A percentile compares a stretch with the other conserved stretches of the same genome.
Evolutionary conservation across 2,329 filamentous ascomycete species (phyloP).

Genomic region (Metarhizium rileyi): DNA sequence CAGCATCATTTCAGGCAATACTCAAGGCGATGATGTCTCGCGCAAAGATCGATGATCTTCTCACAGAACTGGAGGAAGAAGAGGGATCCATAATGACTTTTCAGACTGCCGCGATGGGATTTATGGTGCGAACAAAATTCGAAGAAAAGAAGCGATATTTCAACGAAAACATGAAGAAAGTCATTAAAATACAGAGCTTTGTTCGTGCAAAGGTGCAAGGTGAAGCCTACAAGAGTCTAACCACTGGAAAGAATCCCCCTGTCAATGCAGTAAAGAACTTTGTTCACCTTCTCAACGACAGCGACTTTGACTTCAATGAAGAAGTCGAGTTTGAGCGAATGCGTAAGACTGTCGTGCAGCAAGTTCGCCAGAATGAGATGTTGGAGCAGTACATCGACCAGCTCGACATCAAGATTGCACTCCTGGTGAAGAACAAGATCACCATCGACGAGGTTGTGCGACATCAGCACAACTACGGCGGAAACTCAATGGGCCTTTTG

Average conservation of each 20-base stretch:
- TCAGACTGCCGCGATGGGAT: conserved; percentile 65
- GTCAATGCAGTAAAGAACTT: conserved; percentile 97
- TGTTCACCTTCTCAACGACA: conserved; percentile 94
- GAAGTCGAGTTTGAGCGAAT: conserved; percentile 94
- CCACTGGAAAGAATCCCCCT: conserved; percentile 90
- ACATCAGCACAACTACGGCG: conserved; percentile 93
- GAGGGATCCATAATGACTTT: conserved; percentile 68
- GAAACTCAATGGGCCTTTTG: conserved; percentile 73
- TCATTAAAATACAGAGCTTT: conserved; percentile 97
- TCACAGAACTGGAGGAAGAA: conserved; percentile 71
- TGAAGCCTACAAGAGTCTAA: conserved; percentile 95
- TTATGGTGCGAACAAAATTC: conserved; percentile 64
- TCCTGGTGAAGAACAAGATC: conserved; percentile 99
- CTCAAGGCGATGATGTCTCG: conserved; percentile 72
- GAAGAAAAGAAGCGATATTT: conserved; percentile 82
- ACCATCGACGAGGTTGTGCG: conserved; percentile 95
- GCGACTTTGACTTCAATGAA: conserved; percentile 97
- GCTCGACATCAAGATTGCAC: conserved; percentile 95
- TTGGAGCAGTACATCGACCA: conserved; percentile 97
- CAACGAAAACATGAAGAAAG: conserved; percentile 96
- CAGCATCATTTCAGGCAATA: conserved; percentile 64
- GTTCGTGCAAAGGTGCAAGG: conserved; percentile 91
- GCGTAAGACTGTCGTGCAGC: conserved; percentile 91
- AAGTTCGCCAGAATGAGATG: conserved; percentile 94
- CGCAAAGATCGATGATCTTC: conserved; percentile 59